Conservation (phyloP, 2,329 filamentous ascomycete genomes). For the Proliferodiscus dingleyae region DNA sequence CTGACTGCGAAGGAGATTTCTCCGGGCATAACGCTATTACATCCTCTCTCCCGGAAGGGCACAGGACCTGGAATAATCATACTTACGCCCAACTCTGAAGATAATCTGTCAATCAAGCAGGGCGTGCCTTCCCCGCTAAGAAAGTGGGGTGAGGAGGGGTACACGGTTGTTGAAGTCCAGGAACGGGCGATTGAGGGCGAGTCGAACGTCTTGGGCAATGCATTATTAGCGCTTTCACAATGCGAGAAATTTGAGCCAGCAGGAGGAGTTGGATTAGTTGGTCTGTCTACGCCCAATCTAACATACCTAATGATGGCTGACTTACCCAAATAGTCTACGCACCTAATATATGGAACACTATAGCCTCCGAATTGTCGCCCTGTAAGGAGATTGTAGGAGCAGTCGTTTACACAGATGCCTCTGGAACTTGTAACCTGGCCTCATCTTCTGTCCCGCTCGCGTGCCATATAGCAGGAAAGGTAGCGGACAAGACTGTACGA, state of each 20-base stretch:
- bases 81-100: slow-evolving; percentile 15
- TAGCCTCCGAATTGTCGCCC: neutral
- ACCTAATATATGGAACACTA: neutral
- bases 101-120: slow-evolving; percentile 5
- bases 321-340: too few relatives aligned
- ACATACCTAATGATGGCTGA: too few relatives aligned
- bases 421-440: neutral
- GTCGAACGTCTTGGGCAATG: too few relatives aligned
- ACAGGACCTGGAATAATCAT: slow-evolving; percentile 32
- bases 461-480: slow-evolving; percentile 6
- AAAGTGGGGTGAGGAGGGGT: slow-evolving; percentile 33
- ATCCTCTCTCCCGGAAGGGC: slow-evolving; percentile 21
- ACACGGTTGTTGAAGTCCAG: slow-evolving; percentile 22
- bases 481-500: neutral
- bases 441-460: neutral
- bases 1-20: too few relatives aligned
- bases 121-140: slow-evolving; percentile 26
- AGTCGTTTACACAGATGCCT: neutral
- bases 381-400: neutral
- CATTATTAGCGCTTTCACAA: too few relatives aligned
- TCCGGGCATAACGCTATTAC: neutral
- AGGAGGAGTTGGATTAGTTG: too few relatives aligned
- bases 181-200: neutral
- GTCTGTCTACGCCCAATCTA: too few relatives aligned
- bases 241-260: too few relatives aligned